phyloP scores from a whole-genome alignment of 768 basidiomycete genomes.

The Lentinula detonsa region DNA sequence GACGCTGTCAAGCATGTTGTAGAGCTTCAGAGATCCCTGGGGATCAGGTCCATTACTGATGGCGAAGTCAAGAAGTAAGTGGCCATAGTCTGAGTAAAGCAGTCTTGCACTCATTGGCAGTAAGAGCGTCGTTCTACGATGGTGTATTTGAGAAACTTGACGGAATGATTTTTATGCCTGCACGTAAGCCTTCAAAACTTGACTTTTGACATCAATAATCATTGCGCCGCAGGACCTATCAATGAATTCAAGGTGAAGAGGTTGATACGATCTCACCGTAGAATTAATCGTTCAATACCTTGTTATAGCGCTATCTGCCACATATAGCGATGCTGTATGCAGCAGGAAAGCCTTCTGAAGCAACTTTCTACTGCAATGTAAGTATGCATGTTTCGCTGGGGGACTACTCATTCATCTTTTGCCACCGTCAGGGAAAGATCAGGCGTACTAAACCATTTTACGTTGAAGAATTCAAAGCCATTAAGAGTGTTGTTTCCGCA shows the following conservation, averaged over 20 bases:
- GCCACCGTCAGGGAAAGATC: slow-evolving; percentile 49
- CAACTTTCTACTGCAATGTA: slow-evolving; percentile 39
- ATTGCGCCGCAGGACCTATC: slow-evolving; percentile 31
- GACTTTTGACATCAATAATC: slow-evolving; percentile 6
- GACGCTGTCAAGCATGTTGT: slow-evolving; percentile 48
- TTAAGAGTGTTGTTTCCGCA: slow-evolving; percentile 50
- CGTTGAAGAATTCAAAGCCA: slow-evolving; percentile 53
- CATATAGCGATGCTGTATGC: slow-evolving; percentile 37
- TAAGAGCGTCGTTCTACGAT: slow-evolving; percentile 52
- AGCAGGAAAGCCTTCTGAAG: slow-evolving; percentile 30
- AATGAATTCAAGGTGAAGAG: slow-evolving; percentile 42
- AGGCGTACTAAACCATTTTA: slow-evolving; percentile 58
- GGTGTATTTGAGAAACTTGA: slow-evolving; percentile 64
- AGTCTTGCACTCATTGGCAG: background rate
- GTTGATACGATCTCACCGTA: background rate
- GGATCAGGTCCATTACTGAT: slow-evolving; percentile 57
- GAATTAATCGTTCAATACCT: background rate
- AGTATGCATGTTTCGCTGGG: slow-evolving; percentile 6
- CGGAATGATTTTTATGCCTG: slow-evolving; percentile 51
- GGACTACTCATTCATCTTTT: slow-evolving; percentile 11
- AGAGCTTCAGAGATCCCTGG: slow-evolving; percentile 45
- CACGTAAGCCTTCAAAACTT: slow-evolving; percentile 27
- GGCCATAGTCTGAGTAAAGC: slow-evolving; percentile 1
- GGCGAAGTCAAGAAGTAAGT: slow-evolving; percentile 44
- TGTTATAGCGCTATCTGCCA: slow-evolving; percentile 38